Conservation (phyloP, 352 stramenopile genomes). For the Phytophthora pistaciae region DNA sequence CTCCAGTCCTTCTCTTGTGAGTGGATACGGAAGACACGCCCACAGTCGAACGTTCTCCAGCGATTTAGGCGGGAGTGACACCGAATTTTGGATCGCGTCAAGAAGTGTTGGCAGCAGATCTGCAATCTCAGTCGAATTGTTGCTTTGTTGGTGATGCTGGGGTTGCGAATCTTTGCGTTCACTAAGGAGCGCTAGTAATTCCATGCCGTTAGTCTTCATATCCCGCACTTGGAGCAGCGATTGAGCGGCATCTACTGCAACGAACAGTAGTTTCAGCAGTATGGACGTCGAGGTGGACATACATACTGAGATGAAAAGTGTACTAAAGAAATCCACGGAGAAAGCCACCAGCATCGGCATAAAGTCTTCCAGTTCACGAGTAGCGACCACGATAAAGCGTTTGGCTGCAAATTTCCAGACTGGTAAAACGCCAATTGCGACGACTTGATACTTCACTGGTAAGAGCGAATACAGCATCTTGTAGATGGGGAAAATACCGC, state of each 20-base stretch:
- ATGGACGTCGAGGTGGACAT: background rate
- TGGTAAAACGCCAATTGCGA: background rate
- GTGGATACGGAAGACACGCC: conserved; percentile 2
- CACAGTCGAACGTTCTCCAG: conserved; percentile 1
- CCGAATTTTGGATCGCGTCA: background rate
- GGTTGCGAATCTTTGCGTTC: background rate
- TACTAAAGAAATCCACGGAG: background rate
- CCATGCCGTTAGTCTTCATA: background rate
- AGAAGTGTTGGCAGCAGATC: background rate
- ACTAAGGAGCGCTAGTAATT: background rate
- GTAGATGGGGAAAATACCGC: background rate
- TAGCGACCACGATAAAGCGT: background rate
- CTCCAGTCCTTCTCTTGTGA: background rate
- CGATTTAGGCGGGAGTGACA: background rate
- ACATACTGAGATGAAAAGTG: background rate
- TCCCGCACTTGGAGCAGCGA: background rate
- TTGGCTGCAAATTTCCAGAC: conserved; percentile 4
- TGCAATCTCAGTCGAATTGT: background rate
- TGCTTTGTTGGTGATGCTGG: background rate
- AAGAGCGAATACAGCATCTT: background rate
- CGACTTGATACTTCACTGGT: background rate
- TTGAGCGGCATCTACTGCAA: background rate
- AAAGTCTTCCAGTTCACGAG: conserved; percentile 2
- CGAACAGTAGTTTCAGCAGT: background rate
- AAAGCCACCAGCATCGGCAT: background rate